Percentiles rank a stretch among this genome's conserved stretches.
phyloP scores from a whole-genome alignment of 768 basidiomycete species.

The Mycena crocata region DNA sequence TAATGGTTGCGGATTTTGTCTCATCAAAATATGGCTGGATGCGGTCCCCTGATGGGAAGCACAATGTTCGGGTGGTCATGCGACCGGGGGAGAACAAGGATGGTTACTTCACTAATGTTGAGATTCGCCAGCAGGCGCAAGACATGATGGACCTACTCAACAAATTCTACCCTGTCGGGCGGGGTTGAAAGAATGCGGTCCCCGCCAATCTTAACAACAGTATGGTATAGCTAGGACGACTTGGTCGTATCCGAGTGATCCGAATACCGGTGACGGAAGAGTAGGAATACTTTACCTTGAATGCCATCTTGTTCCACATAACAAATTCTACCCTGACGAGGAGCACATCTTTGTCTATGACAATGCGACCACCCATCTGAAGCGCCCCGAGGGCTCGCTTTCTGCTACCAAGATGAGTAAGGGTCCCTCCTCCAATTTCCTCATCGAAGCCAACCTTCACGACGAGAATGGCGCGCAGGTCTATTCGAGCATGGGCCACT shows the following conservation, averaged over 20 bases:
- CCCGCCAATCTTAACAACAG: no score
- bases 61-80: constrained; percentile 36
- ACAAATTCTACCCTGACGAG: constrained; percentile 37
- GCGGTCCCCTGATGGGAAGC: constrained; percentile 35
- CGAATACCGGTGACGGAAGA: no score
- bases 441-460: background rate
- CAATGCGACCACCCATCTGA: constrained; percentile 20
- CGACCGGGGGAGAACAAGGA: constrained; percentile 38
- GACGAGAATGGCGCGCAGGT: background rate
- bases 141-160: constrained; percentile 41
- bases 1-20: constrained; percentile 51
- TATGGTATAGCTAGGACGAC: no score
- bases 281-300: no score
- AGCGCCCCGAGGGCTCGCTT: constrained; percentile 38
- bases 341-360: constrained; percentile 31
- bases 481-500: background rate
- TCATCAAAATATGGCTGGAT: constrained; percentile 47
- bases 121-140: constrained; percentile 19
- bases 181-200: no score
- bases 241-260: no score
- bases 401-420: constrained; percentile 40
- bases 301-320: no score
- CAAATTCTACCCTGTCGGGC: no score
- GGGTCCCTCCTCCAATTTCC: background rate
- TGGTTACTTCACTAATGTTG: constrained; percentile 38